Evolutionary conservation across 176 grass and related monocot species (phyloP).

Genomic region (Elaeis guineensis): DNA sequence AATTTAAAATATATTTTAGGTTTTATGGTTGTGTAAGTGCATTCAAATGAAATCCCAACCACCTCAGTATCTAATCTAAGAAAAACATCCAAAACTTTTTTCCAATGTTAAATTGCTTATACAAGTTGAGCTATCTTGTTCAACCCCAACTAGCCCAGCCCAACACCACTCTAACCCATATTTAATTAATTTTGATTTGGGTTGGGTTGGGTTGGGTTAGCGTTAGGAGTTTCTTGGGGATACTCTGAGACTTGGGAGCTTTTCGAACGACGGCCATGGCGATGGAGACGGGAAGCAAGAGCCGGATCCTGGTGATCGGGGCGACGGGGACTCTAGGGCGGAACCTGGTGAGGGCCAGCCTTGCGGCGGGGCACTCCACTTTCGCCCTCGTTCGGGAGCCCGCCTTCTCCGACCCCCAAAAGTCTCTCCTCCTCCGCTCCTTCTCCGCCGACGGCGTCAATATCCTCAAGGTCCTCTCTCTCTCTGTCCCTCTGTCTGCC

Average conservation of each 20-base stretch:
- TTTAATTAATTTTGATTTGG: no score
- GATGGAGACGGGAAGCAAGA: background rate
- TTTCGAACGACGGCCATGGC: background rate
- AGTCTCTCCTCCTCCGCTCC: conserved; percentile 29
- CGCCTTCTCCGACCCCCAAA: conserved; percentile 2
- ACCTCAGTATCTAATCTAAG: no score
- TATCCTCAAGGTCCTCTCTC: conserved; percentile 43
- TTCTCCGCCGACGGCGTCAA: conserved; percentile 49
- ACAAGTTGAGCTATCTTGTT: no score
- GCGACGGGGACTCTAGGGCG: conserved; percentile 32
- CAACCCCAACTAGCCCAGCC: no score
- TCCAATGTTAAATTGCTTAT: no score
- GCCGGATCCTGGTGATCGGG: conserved; percentile 11
- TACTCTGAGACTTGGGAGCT: background rate
- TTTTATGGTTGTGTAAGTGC: no score
- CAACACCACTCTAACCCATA: no score
- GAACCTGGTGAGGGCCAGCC: conserved; percentile 52
- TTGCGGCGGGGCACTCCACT: conserved; percentile 49
- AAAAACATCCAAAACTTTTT: no score
- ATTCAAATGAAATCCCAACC: no score
- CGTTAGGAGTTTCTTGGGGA: no score
- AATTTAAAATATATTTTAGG: no score
- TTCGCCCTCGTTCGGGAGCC: conserved; percentile 56
- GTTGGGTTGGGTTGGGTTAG: no score
- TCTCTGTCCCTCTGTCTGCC: background rate